Evolutionary conservation across 169 alveolate species (phyloP).

Genomic region (Cyclospora cayetanensis): DNA sequence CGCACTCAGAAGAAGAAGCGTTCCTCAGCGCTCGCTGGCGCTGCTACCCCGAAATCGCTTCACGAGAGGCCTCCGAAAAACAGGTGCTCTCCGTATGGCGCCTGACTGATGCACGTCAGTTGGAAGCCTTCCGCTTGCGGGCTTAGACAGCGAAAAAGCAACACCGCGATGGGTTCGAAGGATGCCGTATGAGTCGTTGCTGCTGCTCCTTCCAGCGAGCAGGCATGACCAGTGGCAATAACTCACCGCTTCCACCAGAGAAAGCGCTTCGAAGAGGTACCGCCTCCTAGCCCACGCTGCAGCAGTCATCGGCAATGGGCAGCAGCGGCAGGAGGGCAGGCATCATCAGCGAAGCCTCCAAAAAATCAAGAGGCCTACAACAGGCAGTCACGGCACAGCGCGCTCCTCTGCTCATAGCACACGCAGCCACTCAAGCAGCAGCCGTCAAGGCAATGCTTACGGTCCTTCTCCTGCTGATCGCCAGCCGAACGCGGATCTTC

Average conservation of each 20-base stretch:
- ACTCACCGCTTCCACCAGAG: background rate
- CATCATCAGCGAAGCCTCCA: background rate
- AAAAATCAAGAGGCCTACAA: background rate
- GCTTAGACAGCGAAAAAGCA: no score
- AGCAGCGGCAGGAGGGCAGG: background rate
- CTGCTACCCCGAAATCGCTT: no score
- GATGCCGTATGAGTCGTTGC: no score
- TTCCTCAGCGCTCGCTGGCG: no score
- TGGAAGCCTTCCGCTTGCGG: no score
- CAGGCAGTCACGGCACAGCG: background rate
- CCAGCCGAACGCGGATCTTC: background rate
- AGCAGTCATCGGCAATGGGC: background rate
- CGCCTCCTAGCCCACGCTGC: constrained; percentile 8
- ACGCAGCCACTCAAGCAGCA: constrained; percentile 11
- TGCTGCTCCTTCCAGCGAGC: no score
- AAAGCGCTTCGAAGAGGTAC: background rate
- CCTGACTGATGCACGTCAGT: no score
- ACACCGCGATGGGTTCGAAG: no score
- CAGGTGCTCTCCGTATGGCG: no score
- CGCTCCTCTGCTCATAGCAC: background rate
- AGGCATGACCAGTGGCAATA: no score
- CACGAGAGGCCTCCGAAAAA: no score
- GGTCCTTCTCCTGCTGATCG: background rate
- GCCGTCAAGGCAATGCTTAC: background rate
- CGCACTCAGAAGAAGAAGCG: no score